phyloP scores from a whole-genome alignment of 306 rosid genomes.

The Pyrus bretschneideri region DNA sequence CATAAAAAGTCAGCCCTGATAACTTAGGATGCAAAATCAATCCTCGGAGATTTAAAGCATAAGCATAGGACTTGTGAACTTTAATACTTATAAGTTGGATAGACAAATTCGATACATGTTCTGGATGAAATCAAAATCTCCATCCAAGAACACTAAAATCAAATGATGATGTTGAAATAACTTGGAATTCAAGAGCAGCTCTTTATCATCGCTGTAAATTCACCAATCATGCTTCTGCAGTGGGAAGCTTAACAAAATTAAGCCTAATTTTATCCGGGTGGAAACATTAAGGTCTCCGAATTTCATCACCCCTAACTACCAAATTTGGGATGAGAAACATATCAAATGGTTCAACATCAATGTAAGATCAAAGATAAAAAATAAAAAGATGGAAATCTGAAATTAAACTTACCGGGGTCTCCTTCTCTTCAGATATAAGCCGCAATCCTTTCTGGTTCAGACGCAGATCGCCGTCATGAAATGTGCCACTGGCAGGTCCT shows the following conservation, averaged over 20 bases:
- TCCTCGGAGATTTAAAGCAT: background rate
- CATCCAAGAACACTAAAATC: background rate
- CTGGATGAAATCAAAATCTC: background rate
- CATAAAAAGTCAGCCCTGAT: background rate
- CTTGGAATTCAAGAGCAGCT: background rate
- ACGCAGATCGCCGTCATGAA: slow-evolving; percentile 86
- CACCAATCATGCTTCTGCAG: background rate
- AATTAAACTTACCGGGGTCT: slow-evolving; percentile 37
- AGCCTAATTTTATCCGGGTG: background rate
- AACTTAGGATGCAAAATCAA: background rate
- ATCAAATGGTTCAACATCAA: background rate
- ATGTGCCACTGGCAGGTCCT: slow-evolving; percentile 61
- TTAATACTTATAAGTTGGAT: background rate
- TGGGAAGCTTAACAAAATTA: background rate
- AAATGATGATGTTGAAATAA: background rate
- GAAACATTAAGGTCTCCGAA: background rate
- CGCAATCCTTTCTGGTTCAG: slow-evolving; percentile 67
- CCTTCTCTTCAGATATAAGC: slow-evolving; percentile 74
- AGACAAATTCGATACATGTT: background rate
- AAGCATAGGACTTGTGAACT: background rate
- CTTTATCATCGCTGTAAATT: background rate
- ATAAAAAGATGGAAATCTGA: background rate
- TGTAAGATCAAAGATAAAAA: background rate
- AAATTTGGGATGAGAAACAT: background rate
- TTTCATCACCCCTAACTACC: background rate